Conservation (phyloP, 768 basidiomycete genomes). For the Mycena maculata region DNA sequence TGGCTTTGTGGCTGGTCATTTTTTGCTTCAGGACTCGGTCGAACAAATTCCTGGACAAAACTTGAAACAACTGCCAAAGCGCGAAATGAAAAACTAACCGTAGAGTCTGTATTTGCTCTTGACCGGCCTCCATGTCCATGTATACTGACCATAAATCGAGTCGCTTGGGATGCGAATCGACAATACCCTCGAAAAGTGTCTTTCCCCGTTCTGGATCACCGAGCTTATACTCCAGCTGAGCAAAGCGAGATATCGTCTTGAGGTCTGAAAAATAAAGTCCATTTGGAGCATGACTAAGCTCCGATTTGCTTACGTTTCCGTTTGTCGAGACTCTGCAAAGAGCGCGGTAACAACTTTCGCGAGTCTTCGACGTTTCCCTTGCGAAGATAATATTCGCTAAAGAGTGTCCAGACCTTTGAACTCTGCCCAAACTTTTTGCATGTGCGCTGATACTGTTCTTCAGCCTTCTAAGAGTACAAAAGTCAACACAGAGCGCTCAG, state of each 20-base stretch:
- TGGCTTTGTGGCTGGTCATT: conserved; percentile 95
- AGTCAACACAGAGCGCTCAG: conserved; percentile 4
- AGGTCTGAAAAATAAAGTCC: conserved; percentile 66
- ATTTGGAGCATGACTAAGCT: not conserved
- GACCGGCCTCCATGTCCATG: conserved; percentile 93
- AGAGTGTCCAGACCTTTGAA: conserved; percentile 94
- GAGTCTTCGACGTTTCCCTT: conserved; percentile 82
- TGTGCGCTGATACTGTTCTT: conserved; percentile 88
- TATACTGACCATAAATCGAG: conserved; percentile 97
- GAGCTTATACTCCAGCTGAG: conserved; percentile 92
- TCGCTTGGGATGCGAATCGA: conserved; percentile 95
- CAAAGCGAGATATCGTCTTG: conserved; percentile 95
- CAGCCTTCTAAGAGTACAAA: conserved; percentile 74
- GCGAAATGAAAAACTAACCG: conserved; percentile 59
- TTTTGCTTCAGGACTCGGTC: conserved; percentile 85
- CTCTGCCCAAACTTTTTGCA: conserved; percentile 95
- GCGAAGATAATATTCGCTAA: conserved; percentile 84
- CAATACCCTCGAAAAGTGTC: conserved; percentile 95
- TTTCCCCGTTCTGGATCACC: conserved; percentile 96
- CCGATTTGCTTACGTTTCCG: conserved; percentile 79
- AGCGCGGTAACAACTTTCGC: conserved; percentile 86
- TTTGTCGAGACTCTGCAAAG: conserved; percentile 91
- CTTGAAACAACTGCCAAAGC: conserved; percentile 3
- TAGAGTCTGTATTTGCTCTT: conserved; percentile 81
- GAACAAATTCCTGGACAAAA: conserved; percentile 78